phyloP scores from a whole-genome alignment of 1,139 yeast genomes.

The Zygosaccharomyces sapae region DNA sequence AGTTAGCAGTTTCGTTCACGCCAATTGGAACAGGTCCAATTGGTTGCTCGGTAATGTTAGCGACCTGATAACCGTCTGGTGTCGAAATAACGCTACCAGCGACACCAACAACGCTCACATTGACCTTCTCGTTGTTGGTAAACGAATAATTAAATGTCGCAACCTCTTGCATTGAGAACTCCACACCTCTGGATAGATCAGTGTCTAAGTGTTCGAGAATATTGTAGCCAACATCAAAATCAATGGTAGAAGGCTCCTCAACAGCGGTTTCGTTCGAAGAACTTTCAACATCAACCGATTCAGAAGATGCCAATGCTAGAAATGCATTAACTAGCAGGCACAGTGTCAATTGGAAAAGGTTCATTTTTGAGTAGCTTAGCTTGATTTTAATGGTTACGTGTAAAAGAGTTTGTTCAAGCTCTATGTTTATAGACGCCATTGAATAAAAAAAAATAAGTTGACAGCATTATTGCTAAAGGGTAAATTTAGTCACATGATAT shows the following conservation, averaged over 20 bases:
- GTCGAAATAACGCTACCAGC: constrained; percentile 69
- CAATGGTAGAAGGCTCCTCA: constrained; percentile 19
- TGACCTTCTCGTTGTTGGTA: constrained; percentile 53
- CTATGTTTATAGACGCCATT: neutral
- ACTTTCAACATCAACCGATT: neutral
- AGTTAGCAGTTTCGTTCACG: constrained; percentile 47
- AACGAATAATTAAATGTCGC: constrained; percentile 53
- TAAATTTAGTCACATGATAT: neutral
- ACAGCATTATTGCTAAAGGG: neutral
- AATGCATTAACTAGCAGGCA: constrained; percentile 2
- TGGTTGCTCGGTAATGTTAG: constrained; percentile 62
- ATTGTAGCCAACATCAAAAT: constrained; percentile 42
- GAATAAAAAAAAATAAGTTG: no score
- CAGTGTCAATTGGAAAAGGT: constrained; percentile 1
- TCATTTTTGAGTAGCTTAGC: constrained; percentile 3
- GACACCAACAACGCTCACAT: constrained; percentile 60
- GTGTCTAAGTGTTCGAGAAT: constrained; percentile 41
- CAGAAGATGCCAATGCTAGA: neutral
- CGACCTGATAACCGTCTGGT: constrained; percentile 46
- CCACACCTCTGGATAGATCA: constrained; percentile 37
- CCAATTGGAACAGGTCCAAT: constrained; percentile 58
- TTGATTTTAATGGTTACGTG: neutral
- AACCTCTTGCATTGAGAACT: constrained; percentile 46
- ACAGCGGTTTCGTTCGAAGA: neutral
- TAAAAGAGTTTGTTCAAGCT: neutral